phyloP scores from a whole-genome alignment of 78 protist genomes.

The Monocercomonoides exilis region DNA sequence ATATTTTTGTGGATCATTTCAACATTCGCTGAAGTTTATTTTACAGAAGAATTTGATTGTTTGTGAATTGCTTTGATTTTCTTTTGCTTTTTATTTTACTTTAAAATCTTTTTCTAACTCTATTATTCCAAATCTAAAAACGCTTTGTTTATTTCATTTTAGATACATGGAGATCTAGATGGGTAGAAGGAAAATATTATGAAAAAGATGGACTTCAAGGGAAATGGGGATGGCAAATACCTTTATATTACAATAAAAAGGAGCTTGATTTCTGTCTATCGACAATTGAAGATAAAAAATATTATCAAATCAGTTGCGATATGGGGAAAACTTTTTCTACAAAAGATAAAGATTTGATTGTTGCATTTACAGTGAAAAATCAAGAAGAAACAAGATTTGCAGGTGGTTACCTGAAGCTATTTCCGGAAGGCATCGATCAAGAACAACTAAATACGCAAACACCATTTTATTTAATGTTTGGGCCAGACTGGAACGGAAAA shows the following conservation, averaged over 20 bases:
- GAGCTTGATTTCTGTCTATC: neutral
- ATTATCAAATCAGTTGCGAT: conserved; percentile 17
- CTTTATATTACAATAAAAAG: neutral
- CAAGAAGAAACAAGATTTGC: conserved; percentile 65
- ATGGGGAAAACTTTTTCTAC: conserved; percentile 9
- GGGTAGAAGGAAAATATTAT: neutral
- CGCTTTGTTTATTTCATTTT: neutral
- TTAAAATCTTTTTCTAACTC: neutral
- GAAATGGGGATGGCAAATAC: neutral
- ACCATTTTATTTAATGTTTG: conserved; percentile 70
- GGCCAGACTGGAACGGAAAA: conserved; percentile 89
- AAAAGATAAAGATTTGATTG: conserved; percentile 33
- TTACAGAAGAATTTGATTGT: neutral
- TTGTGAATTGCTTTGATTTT: no score
- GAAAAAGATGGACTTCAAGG: neutral
- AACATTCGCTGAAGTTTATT: neutral
- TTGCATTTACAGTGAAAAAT: conserved; percentile 76
- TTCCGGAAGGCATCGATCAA: conserved; percentile 59
- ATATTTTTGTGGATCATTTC: neutral
- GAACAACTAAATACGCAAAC: conserved; percentile 58
- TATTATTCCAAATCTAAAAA: neutral
- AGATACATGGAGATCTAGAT: neutral
- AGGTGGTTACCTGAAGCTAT: conserved; percentile 85
- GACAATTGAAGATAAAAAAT: neutral
- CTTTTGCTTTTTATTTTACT: no score